phyloP scores from a whole-genome alignment of 163 green algal genomes.

The Scenedesmus sp. region DNA sequence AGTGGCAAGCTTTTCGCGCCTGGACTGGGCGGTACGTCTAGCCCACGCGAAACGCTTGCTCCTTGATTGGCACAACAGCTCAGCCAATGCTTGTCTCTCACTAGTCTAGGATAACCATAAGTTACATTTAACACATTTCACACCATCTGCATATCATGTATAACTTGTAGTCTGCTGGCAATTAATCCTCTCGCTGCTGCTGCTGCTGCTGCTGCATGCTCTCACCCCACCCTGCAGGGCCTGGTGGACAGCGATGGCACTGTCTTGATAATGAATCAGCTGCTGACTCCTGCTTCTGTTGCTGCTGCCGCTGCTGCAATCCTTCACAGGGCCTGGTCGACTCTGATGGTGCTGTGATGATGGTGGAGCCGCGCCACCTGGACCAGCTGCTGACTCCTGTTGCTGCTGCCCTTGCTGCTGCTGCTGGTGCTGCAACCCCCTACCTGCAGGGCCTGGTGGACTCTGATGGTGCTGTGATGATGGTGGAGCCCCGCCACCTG shows the following conservation, averaged over 20 bases:
- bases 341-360: constrained; percentile 71
- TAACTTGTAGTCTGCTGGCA: background rate
- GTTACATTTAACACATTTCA: too few relatives aligned
- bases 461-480: constrained; percentile 71
- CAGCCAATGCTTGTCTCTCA: too few relatives aligned
- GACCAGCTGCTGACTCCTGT: constrained; percentile 85
- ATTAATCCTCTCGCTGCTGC: background rate
- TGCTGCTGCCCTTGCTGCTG: background rate
- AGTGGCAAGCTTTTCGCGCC: too few relatives aligned
- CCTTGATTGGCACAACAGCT: too few relatives aligned
- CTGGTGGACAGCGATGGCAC: too few relatives aligned
- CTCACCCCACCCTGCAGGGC: background rate
- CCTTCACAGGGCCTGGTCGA: constrained; percentile 66
- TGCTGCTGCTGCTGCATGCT: background rate
- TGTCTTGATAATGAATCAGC: too few relatives aligned
- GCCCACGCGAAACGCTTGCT: too few relatives aligned
- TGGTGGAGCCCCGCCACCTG: constrained; percentile 92
- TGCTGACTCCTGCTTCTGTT: background rate
- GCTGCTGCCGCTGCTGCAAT: background rate
- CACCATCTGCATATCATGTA: too few relatives aligned
- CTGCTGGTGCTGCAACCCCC: background rate
- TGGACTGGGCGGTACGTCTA: too few relatives aligned
- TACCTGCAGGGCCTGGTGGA: constrained; percentile 66
- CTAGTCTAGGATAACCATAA: too few relatives aligned
- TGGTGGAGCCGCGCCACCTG: constrained; percentile 92